Conservation (phyloP, 2,329 filamentous ascomycete species). For the Monosporascus sp. region DNA sequence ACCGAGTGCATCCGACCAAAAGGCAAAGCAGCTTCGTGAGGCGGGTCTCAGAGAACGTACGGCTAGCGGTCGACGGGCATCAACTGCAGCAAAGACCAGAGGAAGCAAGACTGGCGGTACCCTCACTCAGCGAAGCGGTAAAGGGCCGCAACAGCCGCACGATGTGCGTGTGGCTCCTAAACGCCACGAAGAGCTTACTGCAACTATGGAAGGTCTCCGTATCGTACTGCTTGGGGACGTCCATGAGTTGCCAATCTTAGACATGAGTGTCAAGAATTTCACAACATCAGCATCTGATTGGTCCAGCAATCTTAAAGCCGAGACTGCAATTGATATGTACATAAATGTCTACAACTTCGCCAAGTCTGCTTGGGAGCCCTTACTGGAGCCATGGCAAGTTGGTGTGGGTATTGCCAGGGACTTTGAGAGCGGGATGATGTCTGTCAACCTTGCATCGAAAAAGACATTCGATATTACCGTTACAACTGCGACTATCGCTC, state of each 20-base stretch:
- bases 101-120: slow-evolving; percentile 31
- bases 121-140: slow-evolving; percentile 20
- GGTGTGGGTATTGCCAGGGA: slow-evolving; percentile 83
- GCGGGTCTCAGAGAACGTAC: slow-evolving; percentile 49
- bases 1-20: slow-evolving; percentile 43
- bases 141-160: slow-evolving; percentile 24
- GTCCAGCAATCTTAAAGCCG: slow-evolving; percentile 80
- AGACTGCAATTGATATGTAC: slow-evolving; percentile 88
- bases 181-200: slow-evolving; percentile 71
- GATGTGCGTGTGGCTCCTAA: slow-evolving; percentile 26
- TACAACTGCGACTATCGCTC: slow-evolving; percentile 87
- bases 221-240: slow-evolving; percentile 92
- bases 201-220: slow-evolving; percentile 80
- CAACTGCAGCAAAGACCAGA: slow-evolving; percentile 40
- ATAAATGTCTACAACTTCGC: slow-evolving; percentile 98
- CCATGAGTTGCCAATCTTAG: slow-evolving; percentile 91
- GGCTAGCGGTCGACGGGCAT: slow-evolving; percentile 50
- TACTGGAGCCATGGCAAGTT: slow-evolving; percentile 95
- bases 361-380: slow-evolving; percentile 95
- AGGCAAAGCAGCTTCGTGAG: slow-evolving; percentile 48
- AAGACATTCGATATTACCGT: slow-evolving; percentile 89
- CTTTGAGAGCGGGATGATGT: slow-evolving; percentile 66
- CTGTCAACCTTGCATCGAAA: slow-evolving; percentile 80
- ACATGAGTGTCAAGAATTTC: slow-evolving; percentile 89
- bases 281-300: slow-evolving; percentile 81